These are phyloP conservation scores for Xylariales sp. DNA, from an alignment of 2,329 filamentous ascomycete genomes.

Conservation along the genomic window DNA sequence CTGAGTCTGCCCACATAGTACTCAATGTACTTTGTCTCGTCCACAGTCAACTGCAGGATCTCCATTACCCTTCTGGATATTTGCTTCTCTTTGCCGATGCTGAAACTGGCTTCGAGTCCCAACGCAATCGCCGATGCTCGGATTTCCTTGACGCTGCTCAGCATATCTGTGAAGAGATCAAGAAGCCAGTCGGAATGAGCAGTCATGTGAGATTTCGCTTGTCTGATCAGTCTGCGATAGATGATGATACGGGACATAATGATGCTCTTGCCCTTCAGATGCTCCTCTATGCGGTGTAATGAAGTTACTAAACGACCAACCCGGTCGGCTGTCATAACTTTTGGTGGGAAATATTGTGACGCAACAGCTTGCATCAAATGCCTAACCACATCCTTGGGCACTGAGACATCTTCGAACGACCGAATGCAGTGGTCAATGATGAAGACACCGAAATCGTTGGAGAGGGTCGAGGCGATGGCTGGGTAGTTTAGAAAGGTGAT, in stretches of 20 bases:
- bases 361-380: constrained; percentile 77
- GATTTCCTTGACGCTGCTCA: constrained; percentile 74
- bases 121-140: constrained; percentile 69
- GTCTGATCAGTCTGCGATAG: constrained; percentile 71
- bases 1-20: constrained; percentile 64
- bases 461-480: constrained; percentile 64
- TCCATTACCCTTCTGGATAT: constrained; percentile 64
- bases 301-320: constrained; percentile 66
- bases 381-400: constrained; percentile 73
- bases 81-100: constrained; percentile 63
- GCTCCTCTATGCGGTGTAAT: constrained; percentile 67
- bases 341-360: constrained; percentile 71
- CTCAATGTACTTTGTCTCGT: constrained; percentile 61
- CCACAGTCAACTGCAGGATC: constrained; percentile 54
- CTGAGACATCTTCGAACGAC: constrained; percentile 61
- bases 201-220: constrained; percentile 67
- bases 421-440: constrained; percentile 77
- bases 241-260: constrained; percentile 71
- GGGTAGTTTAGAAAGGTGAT: constrained; percentile 71
- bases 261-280: constrained; percentile 75
- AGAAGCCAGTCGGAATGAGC: constrained; percentile 73
- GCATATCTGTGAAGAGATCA: constrained; percentile 75
- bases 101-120: constrained; percentile 65
- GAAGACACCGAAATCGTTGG: constrained; percentile 74
- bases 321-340: constrained; percentile 68